These are phyloP conservation scores for Trichoderma asperelloides DNA, from an alignment of 495 filamentous ascomycete species.

Conservation along the genomic window DNA sequence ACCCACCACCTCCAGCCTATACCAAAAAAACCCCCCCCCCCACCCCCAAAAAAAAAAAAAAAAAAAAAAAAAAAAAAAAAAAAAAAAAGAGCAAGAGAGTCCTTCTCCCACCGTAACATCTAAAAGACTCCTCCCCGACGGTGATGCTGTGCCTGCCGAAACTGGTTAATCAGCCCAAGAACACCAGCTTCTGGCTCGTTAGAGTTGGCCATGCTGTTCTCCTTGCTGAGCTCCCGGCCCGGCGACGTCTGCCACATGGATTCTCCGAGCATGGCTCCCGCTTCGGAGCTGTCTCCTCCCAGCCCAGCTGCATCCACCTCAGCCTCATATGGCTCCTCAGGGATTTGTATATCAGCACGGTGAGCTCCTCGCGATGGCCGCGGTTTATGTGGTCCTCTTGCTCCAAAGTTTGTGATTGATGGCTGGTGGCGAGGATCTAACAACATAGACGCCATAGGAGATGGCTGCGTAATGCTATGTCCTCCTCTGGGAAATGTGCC, in stretches of 20 bases:
- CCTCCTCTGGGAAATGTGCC: slow-evolving; percentile 24
- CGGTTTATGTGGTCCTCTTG: slow-evolving; percentile 33
- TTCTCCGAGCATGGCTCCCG: slow-evolving; percentile 35
- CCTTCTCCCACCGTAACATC: no score
- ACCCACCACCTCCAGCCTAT: no score
- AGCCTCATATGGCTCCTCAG: slow-evolving; percentile 39
- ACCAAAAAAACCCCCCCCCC: no score
- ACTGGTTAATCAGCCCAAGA: slow-evolving; percentile 80
- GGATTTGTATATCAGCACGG: slow-evolving; percentile 33
- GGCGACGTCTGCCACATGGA: slow-evolving; percentile 47
- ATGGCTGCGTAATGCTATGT: slow-evolving; percentile 29
- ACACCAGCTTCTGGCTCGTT: slow-evolving; percentile 54
- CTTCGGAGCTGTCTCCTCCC: slow-evolving; percentile 54
- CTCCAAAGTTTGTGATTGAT: slow-evolving; percentile 37
- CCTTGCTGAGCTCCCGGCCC: slow-evolving; percentile 29
- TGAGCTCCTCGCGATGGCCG: slow-evolving; percentile 33
- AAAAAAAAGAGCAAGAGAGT: no score
- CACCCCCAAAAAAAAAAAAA: no score
- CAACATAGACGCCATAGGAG: slow-evolving; percentile 63
- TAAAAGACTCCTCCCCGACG: slow-evolving; percentile 21
- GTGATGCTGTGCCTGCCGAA: slow-evolving; percentile 74
- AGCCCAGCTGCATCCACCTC: background rate
- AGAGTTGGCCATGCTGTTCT: slow-evolving; percentile 26
- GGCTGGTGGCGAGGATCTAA: slow-evolving; percentile 86
- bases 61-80: no score